Evolutionary conservation across 768 basidiomycete genomes (phyloP).

Genomic region (Mycena olivaceomarginata): DNA sequence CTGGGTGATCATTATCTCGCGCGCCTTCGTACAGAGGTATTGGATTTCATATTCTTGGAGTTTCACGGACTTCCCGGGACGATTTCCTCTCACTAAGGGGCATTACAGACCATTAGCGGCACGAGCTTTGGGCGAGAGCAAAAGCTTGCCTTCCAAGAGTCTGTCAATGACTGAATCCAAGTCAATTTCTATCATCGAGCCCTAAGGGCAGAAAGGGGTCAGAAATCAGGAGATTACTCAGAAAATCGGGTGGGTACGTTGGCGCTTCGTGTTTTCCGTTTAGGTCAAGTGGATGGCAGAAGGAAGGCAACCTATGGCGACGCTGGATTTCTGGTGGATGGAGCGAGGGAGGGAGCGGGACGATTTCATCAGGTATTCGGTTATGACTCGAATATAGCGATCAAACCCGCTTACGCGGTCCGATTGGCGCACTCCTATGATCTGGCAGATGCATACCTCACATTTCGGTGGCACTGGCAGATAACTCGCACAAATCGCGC

Average conservation of each 20-base stretch:
- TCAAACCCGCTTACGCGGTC: conserved; percentile 22
- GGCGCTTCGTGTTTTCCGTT: too few species aligned
- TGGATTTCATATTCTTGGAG: conserved; percentile 99
- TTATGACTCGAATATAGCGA: conserved; percentile 19
- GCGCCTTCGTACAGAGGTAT: conserved; percentile 97
- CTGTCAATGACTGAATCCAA: conserved; percentile 99
- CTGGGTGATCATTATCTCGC: conserved; percentile 99
- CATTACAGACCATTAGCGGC: too few species aligned
- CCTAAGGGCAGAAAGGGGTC: neutral
- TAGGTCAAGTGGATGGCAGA: neutral
- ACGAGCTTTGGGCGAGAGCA: neutral
- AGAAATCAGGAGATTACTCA: conserved; percentile 18
- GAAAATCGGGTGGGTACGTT: too few species aligned
- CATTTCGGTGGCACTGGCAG: too few species aligned
- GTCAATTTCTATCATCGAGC: conserved; percentile 92
- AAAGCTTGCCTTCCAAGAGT: conserved; percentile 92
- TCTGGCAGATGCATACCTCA: conserved; percentile 15
- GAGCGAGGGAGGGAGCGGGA: neutral
- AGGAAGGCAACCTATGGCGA: neutral
- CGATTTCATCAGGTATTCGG: conserved; percentile 10
- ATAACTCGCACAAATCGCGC: too few species aligned
- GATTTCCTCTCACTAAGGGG: conserved; percentile 92
- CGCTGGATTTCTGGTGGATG: neutral
- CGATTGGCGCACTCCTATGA: conserved; percentile 2
- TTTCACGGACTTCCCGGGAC: conserved; percentile 98